Base-by-base conservation (phyloP, 805 yeast genomes). In the Isabelozyma heimii region DNA sequence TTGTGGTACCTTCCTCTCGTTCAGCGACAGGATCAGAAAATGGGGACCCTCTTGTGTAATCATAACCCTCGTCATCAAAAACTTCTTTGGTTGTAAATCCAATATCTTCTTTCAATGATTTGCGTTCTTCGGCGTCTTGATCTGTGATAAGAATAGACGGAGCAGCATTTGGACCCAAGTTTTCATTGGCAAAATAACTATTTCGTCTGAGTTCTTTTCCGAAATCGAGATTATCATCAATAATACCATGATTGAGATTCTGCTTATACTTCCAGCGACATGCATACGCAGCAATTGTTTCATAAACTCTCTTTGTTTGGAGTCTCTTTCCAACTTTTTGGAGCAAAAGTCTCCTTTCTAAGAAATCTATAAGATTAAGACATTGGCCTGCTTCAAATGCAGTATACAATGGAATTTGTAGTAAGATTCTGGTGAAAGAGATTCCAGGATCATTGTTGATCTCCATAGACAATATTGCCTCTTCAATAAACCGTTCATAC, bases 351-450 rank as follows among this genome's bases (percentile, higher is more conserved):
- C 85, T 69, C 51, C 89, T 69, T 47, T 84, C 86, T 54, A 87
- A 75, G 60, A 81, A 87, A 53, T 87, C 90, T 53, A 83, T 84
- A 61, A 87, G 74, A 44, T 85, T 85, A 53, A 89, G 72, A 64
- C 96, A 89, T 53, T 84, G 84, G 44, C 86, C 83, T 16, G 89
- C 85, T 54, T 89, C 86, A 69, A 90, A 88, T 42, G 84, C 75
- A 2, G 87, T 81, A 66, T 89, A 90, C 43, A 89, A 73, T 0
- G 97, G 96, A 37, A 91, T 73, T 55, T 82, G 84, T 28, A 82
- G 66, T 37, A 91, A 64, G 14, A 89, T 60, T 45, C 83, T 72
- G 12, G 80, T 75, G 65, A 90, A 90, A 4, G 84, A 75, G 8
- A 90, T 78, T 1, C 87, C 88, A 0, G 77, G 77, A n/a, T 77